Evolutionary conservation across 2,329 filamentous ascomycete species (phyloP).

Genomic region (Thyridium curvatum): DNA sequence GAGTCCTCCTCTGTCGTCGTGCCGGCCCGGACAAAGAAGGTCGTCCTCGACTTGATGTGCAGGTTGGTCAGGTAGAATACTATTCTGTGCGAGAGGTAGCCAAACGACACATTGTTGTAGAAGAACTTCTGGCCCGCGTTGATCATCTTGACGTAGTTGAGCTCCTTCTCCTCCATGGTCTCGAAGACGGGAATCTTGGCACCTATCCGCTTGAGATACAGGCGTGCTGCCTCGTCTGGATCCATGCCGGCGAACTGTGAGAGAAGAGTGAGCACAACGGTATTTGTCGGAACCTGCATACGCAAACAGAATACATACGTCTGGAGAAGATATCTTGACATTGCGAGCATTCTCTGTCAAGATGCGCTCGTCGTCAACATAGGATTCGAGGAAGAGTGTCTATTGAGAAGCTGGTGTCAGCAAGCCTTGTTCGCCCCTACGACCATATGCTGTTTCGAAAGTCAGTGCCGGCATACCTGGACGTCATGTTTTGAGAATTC

Average conservation of each 20-base stretch:
- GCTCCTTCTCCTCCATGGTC: constrained; percentile 87
- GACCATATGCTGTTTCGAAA: too few species aligned
- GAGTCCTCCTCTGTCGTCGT: constrained; percentile 82
- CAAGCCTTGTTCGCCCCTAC: too few species aligned
- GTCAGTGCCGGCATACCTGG: too few species aligned
- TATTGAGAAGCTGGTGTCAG: constrained; percentile 27
- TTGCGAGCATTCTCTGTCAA: constrained; percentile 94
- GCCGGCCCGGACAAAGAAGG: constrained; percentile 86
- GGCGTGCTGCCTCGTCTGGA: constrained; percentile 82
- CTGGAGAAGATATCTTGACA: constrained; percentile 96
- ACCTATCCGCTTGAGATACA: constrained; percentile 86
- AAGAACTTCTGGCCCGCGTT: constrained; percentile 90
- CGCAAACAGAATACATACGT: too few species aligned
- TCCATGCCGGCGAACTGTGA: constrained; percentile 80
- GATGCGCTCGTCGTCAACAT: constrained; percentile 86
- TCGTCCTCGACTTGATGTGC: constrained; percentile 91
- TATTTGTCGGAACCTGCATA: too few species aligned
- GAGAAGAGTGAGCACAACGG: too few species aligned
- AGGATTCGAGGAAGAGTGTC: constrained; percentile 95
- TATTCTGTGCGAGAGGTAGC: constrained; percentile 92
- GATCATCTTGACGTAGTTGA: constrained; percentile 99
- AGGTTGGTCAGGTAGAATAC: constrained; percentile 98
- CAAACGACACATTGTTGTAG: constrained; percentile 96
- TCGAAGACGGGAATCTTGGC: constrained; percentile 93
- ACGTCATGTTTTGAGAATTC: constrained; percentile 98